phyloP scores from a whole-genome alignment of 306 rosid genomes.

The Dicorynia guianensis region DNA sequence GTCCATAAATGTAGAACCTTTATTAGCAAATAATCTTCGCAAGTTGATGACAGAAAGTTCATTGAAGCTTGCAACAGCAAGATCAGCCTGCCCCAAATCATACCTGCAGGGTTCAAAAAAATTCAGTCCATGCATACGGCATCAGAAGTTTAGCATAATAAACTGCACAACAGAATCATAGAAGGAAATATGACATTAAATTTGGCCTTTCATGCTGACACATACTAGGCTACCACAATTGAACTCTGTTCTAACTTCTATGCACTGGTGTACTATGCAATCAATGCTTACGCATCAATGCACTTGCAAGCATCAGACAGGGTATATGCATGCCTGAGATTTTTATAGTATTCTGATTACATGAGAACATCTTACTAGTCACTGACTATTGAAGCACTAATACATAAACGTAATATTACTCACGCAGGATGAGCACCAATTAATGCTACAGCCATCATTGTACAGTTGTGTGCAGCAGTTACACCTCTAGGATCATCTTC shows the following conservation, averaged over 20 bases:
- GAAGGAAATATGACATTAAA: conserved; percentile 21
- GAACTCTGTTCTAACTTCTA: background rate
- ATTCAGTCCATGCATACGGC: conserved; percentile 35
- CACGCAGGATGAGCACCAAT: conserved; percentile 94
- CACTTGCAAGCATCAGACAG: conserved; percentile 8
- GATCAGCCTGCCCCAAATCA: conserved; percentile 94
- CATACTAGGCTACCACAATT: background rate
- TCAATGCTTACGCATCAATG: background rate
- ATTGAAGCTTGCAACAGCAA: conserved; percentile 84
- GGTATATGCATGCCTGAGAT: conserved; percentile 18
- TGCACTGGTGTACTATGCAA: background rate
- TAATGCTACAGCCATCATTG: conserved; percentile 96
- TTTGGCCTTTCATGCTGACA: conserved; percentile 5
- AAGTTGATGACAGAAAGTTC: conserved; percentile 98
- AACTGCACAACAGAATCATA: background rate
- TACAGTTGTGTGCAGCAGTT: conserved; percentile 97
- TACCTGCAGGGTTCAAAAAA: conserved; percentile 63
- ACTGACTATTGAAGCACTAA: background rate
- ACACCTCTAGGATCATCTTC: conserved; percentile 98
- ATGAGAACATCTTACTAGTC: conserved; percentile 6
- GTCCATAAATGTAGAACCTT: conserved; percentile 92
- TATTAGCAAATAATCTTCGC: conserved; percentile 89
- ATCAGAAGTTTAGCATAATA: no score
- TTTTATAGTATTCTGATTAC: conserved; percentile 19
- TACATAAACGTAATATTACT: conserved; percentile 44